Evolutionary conservation across 257 asterid genomes (phyloP).

Genomic region (Ilex asprella): DNA sequence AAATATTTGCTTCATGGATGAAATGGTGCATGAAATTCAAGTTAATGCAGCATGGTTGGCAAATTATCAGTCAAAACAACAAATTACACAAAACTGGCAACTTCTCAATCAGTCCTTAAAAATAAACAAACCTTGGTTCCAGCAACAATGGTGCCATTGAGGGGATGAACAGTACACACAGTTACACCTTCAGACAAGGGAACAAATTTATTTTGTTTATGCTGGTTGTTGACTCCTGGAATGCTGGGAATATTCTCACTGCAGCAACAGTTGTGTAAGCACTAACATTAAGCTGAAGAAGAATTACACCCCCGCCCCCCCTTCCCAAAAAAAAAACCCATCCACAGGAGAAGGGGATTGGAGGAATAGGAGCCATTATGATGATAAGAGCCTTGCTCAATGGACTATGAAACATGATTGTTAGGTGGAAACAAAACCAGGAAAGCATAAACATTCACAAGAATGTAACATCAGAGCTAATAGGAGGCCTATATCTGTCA

Average conservation of each 20-base stretch:
- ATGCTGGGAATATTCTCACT: conserved; percentile 46
- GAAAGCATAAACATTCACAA: too few species aligned
- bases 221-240: conserved; percentile 22
- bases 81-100: background rate
- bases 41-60: background rate
- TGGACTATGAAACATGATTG: too few species aligned
- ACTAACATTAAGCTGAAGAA: conserved; percentile 4
- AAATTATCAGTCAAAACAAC: background rate
- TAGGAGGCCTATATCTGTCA: background rate
- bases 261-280: conserved; percentile 24
- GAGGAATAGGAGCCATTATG: too few species aligned
- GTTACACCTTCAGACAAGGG: conserved; percentile 60
- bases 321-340: too few species aligned
- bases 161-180: conserved; percentile 75
- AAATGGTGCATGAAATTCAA: background rate
- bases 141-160: conserved; percentile 64
- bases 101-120: background rate
- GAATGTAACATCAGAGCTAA: too few species aligned
- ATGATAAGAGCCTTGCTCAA: too few species aligned
- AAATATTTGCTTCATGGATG: too few species aligned
- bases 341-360: too few species aligned
- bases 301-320: too few species aligned
- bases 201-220: conserved; percentile 42
- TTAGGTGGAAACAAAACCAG: too few species aligned
- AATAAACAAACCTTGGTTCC: conserved; percentile 66